phyloP scores from a whole-genome alignment of 1,284 basidiomycete genomes.

The Cerioporus squamosus region DNA sequence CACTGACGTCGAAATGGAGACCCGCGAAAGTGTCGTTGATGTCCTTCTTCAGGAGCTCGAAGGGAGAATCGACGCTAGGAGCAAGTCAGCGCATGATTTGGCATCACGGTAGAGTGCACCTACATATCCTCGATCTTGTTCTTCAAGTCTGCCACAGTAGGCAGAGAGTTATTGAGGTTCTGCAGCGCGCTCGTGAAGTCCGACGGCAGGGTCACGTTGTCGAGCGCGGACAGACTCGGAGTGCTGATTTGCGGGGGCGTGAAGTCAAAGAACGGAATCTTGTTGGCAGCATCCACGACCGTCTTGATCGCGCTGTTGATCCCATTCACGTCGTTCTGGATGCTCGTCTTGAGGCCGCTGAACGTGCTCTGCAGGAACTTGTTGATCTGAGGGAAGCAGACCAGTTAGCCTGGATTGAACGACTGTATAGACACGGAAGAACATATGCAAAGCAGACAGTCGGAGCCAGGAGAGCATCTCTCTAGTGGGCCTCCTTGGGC shows the following conservation, averaged over 20 bases:
- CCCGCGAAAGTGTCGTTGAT: conserved; percentile 86
- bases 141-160: conserved; percentile 79
- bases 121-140: conserved; percentile 74
- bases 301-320: conserved; percentile 74
- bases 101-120: conserved; percentile 33
- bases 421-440: too few species aligned
- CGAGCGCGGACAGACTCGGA: conserved; percentile 72
- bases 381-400: conserved; percentile 59
- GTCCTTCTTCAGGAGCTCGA: conserved; percentile 83
- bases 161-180: conserved; percentile 81
- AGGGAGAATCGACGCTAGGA: conserved; percentile 79
- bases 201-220: conserved; percentile 84
- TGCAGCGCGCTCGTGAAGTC: conserved; percentile 76
- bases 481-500: too few species aligned
- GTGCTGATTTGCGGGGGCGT: conserved; percentile 71
- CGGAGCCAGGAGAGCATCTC: too few species aligned
- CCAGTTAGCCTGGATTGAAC: neutral
- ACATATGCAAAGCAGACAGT: too few species aligned
- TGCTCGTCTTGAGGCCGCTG: conserved; percentile 59
- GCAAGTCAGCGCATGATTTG: conserved; percentile 18
- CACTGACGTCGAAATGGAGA: conserved; percentile 68
- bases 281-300: conserved; percentile 73
- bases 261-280: conserved; percentile 71
- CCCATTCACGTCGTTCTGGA: conserved; percentile 72
- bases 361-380: conserved; percentile 67